These are phyloP conservation scores for Rhodotorula sp. DNA, from an alignment of 1,284 basidiomycete genomes.

Conservation along the genomic window DNA sequence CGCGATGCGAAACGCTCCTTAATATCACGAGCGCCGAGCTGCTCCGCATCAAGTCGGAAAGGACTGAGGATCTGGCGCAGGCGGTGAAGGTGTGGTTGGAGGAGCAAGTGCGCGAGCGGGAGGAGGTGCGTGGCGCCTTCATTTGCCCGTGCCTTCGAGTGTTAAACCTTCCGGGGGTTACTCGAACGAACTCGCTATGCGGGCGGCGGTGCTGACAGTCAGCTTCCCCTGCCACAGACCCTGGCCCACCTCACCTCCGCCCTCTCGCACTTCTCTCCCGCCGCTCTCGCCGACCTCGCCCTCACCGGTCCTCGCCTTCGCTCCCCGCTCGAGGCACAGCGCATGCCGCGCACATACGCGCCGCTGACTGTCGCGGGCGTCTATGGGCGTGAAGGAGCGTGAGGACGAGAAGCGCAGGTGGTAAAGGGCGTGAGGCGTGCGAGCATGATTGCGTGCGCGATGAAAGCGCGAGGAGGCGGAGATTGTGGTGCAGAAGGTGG, in stretches of 20 bases:
- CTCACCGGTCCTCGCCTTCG: conserved; percentile 36
- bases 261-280: conserved; percentile 22
- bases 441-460: not conserved
- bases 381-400: not conserved
- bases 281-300: conserved; percentile 23
- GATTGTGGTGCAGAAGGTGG: no score
- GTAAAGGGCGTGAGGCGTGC: not conserved
- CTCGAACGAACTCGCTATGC: no score
- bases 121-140: conserved; percentile 12
- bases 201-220: not conserved
- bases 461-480: no score
- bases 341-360: not conserved
- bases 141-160: not conserved
- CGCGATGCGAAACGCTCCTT: conserved; percentile 79
- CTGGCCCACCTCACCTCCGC: conserved; percentile 35
- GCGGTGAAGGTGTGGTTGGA: conserved; percentile 20
- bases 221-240: not conserved
- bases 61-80: conserved; percentile 40
- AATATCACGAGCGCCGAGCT: conserved; percentile 86
- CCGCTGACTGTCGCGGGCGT: not conserved
- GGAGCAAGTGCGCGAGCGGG: conserved; percentile 18
- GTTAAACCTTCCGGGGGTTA: no score
- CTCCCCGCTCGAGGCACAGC: conserved; percentile 22
- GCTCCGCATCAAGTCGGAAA: conserved; percentile 56
- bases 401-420: no score